Conservation (phyloP, 1,284 basidiomycete genomes). For the Heterobasidion parviporum region DNA sequence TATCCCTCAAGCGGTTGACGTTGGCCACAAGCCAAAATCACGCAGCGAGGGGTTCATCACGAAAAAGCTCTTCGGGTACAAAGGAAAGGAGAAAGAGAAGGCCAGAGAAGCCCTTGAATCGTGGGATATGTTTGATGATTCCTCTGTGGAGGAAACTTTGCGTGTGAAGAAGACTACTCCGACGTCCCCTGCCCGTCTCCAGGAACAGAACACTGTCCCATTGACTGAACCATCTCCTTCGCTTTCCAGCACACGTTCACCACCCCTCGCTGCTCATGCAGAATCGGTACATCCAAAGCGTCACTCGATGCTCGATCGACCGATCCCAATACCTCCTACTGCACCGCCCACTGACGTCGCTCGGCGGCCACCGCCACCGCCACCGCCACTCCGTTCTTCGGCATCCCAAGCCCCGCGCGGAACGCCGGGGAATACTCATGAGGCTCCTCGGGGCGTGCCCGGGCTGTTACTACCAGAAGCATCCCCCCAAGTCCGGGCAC, state of each 20-base stretch:
- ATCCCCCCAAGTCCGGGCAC: background rate
- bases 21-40: slow-evolving; percentile 9
- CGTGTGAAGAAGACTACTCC: background rate
- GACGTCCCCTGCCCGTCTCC: no score
- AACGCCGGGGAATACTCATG: background rate
- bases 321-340: slow-evolving; percentile 12
- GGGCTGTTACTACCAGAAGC: background rate
- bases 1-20: slow-evolving; percentile 5
- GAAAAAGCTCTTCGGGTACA: slow-evolving; percentile 21
- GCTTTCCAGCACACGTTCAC: background rate
- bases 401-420: background rate
- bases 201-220: no score
- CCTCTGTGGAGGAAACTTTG: slow-evolving; percentile 5
- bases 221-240: background rate
- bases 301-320: slow-evolving; percentile 17
- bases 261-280: background rate
- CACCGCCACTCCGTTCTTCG: slow-evolving; percentile 13
- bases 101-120: slow-evolving; percentile 12
- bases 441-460: background rate
- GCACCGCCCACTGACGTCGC: background rate
- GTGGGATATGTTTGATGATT: slow-evolving; percentile 19
- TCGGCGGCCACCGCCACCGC: slow-evolving; percentile 9
- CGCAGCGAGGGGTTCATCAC: slow-evolving; percentile 19
- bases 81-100: slow-evolving; percentile 21
- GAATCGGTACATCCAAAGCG: slow-evolving; percentile 6